Evolutionary conservation across 352 stramenopile genomes (phyloP).

Genomic region (Phytopythium sindhum): DNA sequence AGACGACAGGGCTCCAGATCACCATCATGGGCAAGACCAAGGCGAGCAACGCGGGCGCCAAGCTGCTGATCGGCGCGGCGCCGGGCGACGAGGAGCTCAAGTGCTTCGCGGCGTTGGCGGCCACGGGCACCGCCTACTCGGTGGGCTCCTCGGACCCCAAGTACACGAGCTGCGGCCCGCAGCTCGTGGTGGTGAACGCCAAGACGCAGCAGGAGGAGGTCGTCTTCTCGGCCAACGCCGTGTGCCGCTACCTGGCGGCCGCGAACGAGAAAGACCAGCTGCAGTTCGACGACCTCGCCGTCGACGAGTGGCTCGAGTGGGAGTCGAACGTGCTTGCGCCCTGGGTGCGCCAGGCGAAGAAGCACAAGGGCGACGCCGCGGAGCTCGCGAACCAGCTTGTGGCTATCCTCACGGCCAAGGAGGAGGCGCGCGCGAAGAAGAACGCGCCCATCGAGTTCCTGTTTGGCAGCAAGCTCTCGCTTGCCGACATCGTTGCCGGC

Average conservation of each 20-base stretch:
- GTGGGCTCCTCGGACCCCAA: constrained; percentile 55
- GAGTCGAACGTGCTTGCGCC: constrained; percentile 61
- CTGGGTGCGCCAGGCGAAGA: constrained; percentile 57
- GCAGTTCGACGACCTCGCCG: constrained; percentile 64
- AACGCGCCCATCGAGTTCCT: constrained; percentile 49
- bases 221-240: constrained; percentile 76
- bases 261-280: constrained; percentile 34
- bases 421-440: constrained; percentile 49
- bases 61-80: constrained; percentile 66
- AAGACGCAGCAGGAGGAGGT: constrained; percentile 23
- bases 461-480: constrained; percentile 55
- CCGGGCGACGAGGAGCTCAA: constrained; percentile 75
- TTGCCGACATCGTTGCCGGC: constrained; percentile 72
- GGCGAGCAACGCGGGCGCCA: constrained; percentile 17
- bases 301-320: constrained; percentile 85
- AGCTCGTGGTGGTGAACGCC: constrained; percentile 32
- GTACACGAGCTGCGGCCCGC: constrained; percentile 51
- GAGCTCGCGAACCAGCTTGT: constrained; percentile 28
- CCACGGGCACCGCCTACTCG: constrained; percentile 41
- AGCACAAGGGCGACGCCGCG: constrained; percentile 21
- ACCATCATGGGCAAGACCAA: constrained; percentile 5
- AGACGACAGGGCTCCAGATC: background rate
- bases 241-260: constrained; percentile 68
- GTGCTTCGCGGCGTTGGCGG: constrained; percentile 66
- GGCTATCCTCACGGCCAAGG: constrained; percentile 55